Evolutionary conservation across 129 eudicot species (phyloP).

Genomic region (Flaveria brownii): DNA sequence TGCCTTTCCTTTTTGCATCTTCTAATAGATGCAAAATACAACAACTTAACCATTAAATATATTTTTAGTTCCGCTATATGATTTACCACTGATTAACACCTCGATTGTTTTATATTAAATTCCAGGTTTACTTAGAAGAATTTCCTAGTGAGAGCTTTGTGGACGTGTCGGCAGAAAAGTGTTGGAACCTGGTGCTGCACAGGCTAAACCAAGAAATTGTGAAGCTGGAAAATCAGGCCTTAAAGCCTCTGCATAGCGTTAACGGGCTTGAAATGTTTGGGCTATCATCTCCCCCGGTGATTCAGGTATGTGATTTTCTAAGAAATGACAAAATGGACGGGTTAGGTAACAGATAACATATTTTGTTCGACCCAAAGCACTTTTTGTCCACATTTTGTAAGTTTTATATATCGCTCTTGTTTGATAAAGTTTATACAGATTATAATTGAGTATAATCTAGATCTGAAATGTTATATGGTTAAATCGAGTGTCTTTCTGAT

Average conservation of each 20-base stretch:
- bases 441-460: neutral
- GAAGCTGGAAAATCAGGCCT: slow-evolving; percentile 30
- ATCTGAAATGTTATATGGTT: too few species aligned
- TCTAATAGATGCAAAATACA: neutral
- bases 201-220: slow-evolving; percentile 50
- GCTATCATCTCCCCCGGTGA: slow-evolving; percentile 45
- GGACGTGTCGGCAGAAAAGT: slow-evolving; percentile 51
- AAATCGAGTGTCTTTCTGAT: too few species aligned
- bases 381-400: neutral
- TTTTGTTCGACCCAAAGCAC: neutral
- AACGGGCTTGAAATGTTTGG: slow-evolving; percentile 77
- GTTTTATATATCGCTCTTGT: neutral
- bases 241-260: slow-evolving; percentile 37
- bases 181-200: slow-evolving; percentile 59
- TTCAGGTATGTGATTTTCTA: slow-evolving; percentile 41
- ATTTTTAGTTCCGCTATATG: neutral
- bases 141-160: slow-evolving; percentile 49
- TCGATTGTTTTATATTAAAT: slow-evolving; percentile 11
- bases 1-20: neutral
- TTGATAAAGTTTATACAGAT: neutral
- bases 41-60: neutral
- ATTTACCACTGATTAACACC: slow-evolving; percentile 3
- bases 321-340: neutral
- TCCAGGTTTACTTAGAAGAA: slow-evolving; percentile 66
- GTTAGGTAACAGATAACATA: neutral